Evolutionary conservation across 306 rosid genomes (phyloP).

Genomic region (Canavalia gladiata): DNA sequence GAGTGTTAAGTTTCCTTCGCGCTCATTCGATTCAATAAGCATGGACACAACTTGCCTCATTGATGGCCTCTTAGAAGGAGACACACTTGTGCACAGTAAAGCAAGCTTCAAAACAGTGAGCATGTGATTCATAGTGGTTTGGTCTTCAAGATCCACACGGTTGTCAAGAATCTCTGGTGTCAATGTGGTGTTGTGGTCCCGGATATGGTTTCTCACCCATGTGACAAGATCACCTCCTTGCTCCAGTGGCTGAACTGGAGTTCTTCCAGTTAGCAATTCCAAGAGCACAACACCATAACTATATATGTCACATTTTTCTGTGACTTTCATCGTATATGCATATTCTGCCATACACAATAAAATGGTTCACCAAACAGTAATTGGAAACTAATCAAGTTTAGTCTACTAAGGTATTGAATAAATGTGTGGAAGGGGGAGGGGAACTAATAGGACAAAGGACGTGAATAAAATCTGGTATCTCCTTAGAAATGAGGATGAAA

Average conservation of each 20-base stretch:
- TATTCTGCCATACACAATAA: slow-evolving; percentile 70
- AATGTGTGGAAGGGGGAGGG: not conserved
- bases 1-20: slow-evolving; percentile 58
- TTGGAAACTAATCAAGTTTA: slow-evolving; percentile 6
- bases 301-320: slow-evolving; percentile 94
- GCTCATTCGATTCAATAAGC: slow-evolving; percentile 82
- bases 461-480: not conserved
- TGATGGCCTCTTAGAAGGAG: slow-evolving; percentile 79
- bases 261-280: slow-evolving; percentile 86
- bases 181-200: slow-evolving; percentile 68
- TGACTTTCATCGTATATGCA: slow-evolving; percentile 97
- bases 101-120: slow-evolving; percentile 83
- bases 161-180: slow-evolving; percentile 72
- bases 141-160: slow-evolving; percentile 74
- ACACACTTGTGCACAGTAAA: slow-evolving; percentile 73
- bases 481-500: slow-evolving; percentile 34
- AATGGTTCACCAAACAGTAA: slow-evolving; percentile 23
- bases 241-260: slow-evolving; percentile 93
- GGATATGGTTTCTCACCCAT: slow-evolving; percentile 68
- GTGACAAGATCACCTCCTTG: slow-evolving; percentile 94
- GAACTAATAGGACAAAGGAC: not conserved
- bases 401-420: not conserved
- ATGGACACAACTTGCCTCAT: slow-evolving; percentile 84
- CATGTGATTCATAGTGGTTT: slow-evolving; percentile 72
- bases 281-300: slow-evolving; percentile 96